Evolutionary conservation across 441 rosid genomes (phyloP), one percentile per base, ranked within the genome.

Genomic region (Corymbia citriodora): DNA sequence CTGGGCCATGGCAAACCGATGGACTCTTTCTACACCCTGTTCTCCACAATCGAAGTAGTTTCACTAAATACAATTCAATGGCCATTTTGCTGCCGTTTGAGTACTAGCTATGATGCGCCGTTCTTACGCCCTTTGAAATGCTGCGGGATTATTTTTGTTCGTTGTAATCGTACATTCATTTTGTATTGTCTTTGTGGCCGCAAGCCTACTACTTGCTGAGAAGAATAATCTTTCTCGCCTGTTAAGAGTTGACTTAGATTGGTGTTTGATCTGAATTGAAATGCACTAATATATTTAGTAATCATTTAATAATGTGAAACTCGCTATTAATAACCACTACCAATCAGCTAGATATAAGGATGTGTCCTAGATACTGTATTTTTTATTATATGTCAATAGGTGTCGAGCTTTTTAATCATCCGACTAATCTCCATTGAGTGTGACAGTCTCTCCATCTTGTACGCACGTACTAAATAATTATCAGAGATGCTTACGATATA

Each of bases 391-490:
- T 33, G 12, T 70, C 14, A 17, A 19, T 3, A 0, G 50, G 7
- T 19, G 82, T 19, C 8, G 0, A 0, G 4, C 4, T 36, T 72
- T 70, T 72, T 36, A 3, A 72, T 19, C 29, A 40, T 15, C 27
- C 29, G 0, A 19, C 29, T 36, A 74, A 74, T 74, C 9, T 2
- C 27, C 1, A 19, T 36, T 3, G 29, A 74, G 9, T 74, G 9
- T 36, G 16, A 74, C 1, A 2, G 16, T 36, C 49, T 19, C 49
- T 36, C 49, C 82, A 19, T 72, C 2, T 5, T 0, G 1, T 6
- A 6, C 3, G 1, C 4, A 40, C 7, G 10, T 0, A 36, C 9
- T 0, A 36, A 36, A 15, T 74, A 74, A 21, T 36, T 74, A 36
- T 45, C 4, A 0, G 5, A 72, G 25, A 36, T 6, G 49, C 82